A percentile compares a stretch with the other conserved stretches of the same genome.
Evolutionary conservation across 2,329 filamentous ascomycete genomes (phyloP).

Genomic region (Diaporthe ilicicola): DNA sequence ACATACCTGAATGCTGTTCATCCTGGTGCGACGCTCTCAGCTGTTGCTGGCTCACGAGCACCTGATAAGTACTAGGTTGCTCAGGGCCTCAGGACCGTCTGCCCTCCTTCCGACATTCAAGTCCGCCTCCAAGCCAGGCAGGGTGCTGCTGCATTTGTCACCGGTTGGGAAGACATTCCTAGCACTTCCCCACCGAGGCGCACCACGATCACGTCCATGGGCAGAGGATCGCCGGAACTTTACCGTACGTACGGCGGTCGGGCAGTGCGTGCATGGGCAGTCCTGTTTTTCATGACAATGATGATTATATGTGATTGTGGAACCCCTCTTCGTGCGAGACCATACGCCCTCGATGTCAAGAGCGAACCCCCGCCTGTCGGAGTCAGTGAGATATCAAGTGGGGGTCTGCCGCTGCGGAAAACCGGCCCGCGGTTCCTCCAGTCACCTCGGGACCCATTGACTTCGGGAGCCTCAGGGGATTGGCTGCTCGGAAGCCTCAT

Average conservation of each 20-base stretch:
- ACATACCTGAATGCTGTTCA: background rate
- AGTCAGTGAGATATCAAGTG: background rate
- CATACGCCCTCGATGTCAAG: background rate
- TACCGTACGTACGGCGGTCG: too few species aligned
- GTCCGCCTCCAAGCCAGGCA: constrained; percentile 1
- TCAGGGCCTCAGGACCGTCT: constrained; percentile 21
- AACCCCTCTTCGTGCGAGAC: background rate
- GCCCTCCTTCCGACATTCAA: background rate
- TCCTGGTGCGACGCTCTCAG: background rate
- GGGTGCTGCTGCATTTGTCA: background rate
- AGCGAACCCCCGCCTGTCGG: background rate
- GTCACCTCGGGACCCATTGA: constrained; percentile 1
- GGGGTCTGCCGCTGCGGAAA: constrained; percentile 20
- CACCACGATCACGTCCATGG: background rate
- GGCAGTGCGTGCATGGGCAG: background rate
- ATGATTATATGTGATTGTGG: background rate
- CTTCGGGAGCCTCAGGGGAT: background rate
- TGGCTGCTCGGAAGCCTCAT: constrained; percentile 14
- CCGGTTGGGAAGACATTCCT: background rate
- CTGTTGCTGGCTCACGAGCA: background rate
- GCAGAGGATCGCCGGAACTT: background rate
- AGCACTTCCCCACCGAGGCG: background rate
- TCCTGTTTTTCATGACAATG: background rate
- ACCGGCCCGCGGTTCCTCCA: constrained; percentile 27
- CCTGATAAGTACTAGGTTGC: background rate